Percentiles rank a stretch among this genome's conserved stretches.
phyloP scores from a whole-genome alignment of 768 basidiomycete species.

The Leccinum disarticulatum region DNA sequence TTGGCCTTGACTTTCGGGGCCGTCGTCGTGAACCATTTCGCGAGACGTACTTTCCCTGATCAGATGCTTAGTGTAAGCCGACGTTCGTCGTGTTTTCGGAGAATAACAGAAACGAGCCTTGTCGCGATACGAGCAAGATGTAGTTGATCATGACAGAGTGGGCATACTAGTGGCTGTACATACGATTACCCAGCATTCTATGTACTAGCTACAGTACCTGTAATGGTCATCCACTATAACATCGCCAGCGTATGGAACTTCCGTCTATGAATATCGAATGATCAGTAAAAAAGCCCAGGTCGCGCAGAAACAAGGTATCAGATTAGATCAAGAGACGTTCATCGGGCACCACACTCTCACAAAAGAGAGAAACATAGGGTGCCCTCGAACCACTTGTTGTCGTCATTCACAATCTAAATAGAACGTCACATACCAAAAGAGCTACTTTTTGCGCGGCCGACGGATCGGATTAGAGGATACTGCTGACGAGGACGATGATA shows the following conservation, averaged over 20 bases:
- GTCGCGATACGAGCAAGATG: slow-evolving; percentile 89
- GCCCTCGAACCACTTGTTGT: slow-evolving; percentile 74
- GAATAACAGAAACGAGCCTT: slow-evolving; percentile 54
- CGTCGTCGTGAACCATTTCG: slow-evolving; percentile 95
- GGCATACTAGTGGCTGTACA: slow-evolving; percentile 27
- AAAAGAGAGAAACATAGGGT: slow-evolving; percentile 38
- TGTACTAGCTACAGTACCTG: neutral
- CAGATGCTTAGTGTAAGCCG: slow-evolving; percentile 12
- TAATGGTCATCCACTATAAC: neutral
- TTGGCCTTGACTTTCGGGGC: slow-evolving; percentile 79
- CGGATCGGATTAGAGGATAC: neutral
- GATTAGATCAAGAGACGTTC: slow-evolving; percentile 91
- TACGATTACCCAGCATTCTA: neutral
- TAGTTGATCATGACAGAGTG: slow-evolving; percentile 75
- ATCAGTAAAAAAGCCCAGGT: slow-evolving; percentile 11
- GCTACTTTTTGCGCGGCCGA: slow-evolving; percentile 18
- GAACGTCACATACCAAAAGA: slow-evolving; percentile 17
- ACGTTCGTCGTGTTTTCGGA: neutral
- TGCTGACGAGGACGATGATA: neutral
- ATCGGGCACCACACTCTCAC: slow-evolving; percentile 46
- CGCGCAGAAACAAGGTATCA: slow-evolving; percentile 43
- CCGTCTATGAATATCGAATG: neutral
- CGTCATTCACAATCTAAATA: slow-evolving; percentile 51
- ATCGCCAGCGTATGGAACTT: neutral
- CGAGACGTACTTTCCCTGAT: slow-evolving; percentile 86